Percentiles rank a stretch among this genome's conserved stretches.
Conservation (phyloP, 495 filamentous ascomycete genomes). For the Penicillium angulare region DNA sequence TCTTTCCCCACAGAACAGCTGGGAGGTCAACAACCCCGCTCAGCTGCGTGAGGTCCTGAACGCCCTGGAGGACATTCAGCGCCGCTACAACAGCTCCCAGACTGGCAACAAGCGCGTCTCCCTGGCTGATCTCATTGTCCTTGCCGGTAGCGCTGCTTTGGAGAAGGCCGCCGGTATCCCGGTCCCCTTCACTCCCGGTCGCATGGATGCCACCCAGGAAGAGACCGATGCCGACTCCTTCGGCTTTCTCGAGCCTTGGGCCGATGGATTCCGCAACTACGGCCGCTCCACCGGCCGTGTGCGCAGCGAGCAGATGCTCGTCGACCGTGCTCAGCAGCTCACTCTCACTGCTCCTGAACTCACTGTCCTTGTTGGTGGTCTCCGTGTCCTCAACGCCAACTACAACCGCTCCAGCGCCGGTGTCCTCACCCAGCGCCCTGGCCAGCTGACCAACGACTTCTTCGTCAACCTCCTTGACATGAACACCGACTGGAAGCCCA, state of each 20-base stretch:
- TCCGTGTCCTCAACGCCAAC: slow-evolving; percentile 64
- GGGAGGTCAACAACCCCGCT: slow-evolving; percentile 65
- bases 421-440: slow-evolving; percentile 61
- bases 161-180: slow-evolving; percentile 41
- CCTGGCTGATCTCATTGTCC: slow-evolving; percentile 68
- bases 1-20: slow-evolving; percentile 64
- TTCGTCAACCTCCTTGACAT: slow-evolving; percentile 72
- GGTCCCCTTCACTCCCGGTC: slow-evolving; percentile 47
- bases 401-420: slow-evolving; percentile 61
- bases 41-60: slow-evolving; percentile 56
- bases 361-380: slow-evolving; percentile 64
- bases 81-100: slow-evolving; percentile 54
- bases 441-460: slow-evolving; percentile 71
- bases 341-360: slow-evolving; percentile 66
- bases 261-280: slow-evolving; percentile 76
- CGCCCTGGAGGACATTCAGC: slow-evolving; percentile 60
- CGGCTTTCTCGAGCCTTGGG: slow-evolving; percentile 56
- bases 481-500: slow-evolving; percentile 60
- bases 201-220: slow-evolving; percentile 57
- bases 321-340: slow-evolving; percentile 66
- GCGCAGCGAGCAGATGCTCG: slow-evolving; percentile 60
- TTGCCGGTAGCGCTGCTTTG: slow-evolving; percentile 50
- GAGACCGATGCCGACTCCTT: slow-evolving; percentile 65
- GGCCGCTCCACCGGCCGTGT: slow-evolving; percentile 57
- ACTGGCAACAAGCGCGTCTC: slow-evolving; percentile 64